A percentile compares a stretch with the other conserved stretches of the same genome.
Conservation (phyloP, 1,284 basidiomycete genomes). For the Amylostereum areolatum region DNA sequence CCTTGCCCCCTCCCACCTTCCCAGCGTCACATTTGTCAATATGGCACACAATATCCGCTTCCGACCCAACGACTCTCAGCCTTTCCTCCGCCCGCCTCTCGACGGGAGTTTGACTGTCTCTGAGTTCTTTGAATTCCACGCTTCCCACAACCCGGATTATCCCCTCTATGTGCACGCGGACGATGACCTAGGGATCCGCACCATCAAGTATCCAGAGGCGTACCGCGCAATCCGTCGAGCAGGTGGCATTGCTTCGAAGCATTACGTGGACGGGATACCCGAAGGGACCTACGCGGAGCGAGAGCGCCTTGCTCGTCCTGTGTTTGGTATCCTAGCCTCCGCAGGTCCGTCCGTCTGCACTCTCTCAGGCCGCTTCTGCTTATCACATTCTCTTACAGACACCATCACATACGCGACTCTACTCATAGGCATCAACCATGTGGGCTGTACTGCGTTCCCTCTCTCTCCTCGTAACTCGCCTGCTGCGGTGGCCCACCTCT, state of each 20-base stretch:
- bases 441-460: conserved; percentile 16
- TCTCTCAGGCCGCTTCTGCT: not conserved
- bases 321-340: conserved; percentile 2
- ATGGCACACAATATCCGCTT: too few species aligned
- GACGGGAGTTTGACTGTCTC: conserved; percentile 1
- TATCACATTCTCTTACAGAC: conserved; percentile 7
- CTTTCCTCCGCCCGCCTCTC: conserved; percentile 9
- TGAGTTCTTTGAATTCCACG: conserved; percentile 4
- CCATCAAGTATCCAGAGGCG: conserved; percentile 3
- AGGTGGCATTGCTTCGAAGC: not conserved
- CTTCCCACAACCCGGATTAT: conserved; percentile 1
- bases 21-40: too few species aligned
- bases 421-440: conserved; percentile 14
- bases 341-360: not conserved
- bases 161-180: conserved; percentile 2
- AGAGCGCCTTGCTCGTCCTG: not conserved
- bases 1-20: too few species aligned
- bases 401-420: conserved; percentile 14
- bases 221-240: not conserved
- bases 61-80: too few species aligned
- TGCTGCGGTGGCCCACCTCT: conserved; percentile 2
- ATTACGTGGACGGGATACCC: not conserved
- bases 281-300: not conserved
- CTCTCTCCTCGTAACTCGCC: conserved; percentile 15
- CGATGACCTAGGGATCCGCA: not conserved